phyloP scores from a whole-genome alignment of 352 stramenopile genomes.

The Globisporangium viniferum region DNA sequence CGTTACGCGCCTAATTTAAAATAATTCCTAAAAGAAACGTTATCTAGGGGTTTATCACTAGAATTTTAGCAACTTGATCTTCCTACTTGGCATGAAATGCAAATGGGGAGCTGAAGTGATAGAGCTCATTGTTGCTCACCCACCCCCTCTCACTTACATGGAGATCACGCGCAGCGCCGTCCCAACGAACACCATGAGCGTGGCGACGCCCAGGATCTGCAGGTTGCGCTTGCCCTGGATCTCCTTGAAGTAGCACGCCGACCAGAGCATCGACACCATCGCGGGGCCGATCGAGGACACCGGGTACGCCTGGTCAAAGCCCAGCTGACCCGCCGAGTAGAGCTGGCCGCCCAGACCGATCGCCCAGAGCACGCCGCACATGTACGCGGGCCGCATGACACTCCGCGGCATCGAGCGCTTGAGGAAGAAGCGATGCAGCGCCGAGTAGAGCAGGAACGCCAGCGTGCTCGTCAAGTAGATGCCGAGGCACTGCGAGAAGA shows the following conservation, averaged over 20 bases:
- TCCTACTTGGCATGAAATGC: neutral
- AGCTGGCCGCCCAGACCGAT: slow-evolving; percentile 66
- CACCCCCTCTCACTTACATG: slow-evolving; percentile 1
- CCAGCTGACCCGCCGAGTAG: slow-evolving; percentile 66
- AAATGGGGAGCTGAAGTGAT: neutral
- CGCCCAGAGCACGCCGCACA: slow-evolving; percentile 76
- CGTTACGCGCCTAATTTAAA: neutral
- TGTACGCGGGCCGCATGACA: slow-evolving; percentile 76
- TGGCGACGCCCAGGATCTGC: slow-evolving; percentile 52
- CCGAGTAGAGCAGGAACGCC: slow-evolving; percentile 73
- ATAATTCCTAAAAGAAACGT: neutral
- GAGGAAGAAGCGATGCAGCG: slow-evolving; percentile 74
- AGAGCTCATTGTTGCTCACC: neutral
- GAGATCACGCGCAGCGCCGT: slow-evolving; percentile 67
- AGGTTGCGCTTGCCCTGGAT: slow-evolving; percentile 71
- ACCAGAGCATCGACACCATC: slow-evolving; percentile 87
- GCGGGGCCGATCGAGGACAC: slow-evolving; percentile 76
- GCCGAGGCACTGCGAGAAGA: slow-evolving; percentile 82
- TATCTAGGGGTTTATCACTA: neutral
- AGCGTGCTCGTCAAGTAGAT: slow-evolving; percentile 78
- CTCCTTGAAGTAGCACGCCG: slow-evolving; percentile 76
- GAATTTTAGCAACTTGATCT: neutral
- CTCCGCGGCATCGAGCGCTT: slow-evolving; percentile 74
- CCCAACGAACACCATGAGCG: slow-evolving; percentile 59
- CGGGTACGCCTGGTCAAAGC: slow-evolving; percentile 82